These are phyloP conservation scores for Candida mattraensis DNA, from an alignment of 805 yeast genomes.

Conservation along the genomic window DNA sequence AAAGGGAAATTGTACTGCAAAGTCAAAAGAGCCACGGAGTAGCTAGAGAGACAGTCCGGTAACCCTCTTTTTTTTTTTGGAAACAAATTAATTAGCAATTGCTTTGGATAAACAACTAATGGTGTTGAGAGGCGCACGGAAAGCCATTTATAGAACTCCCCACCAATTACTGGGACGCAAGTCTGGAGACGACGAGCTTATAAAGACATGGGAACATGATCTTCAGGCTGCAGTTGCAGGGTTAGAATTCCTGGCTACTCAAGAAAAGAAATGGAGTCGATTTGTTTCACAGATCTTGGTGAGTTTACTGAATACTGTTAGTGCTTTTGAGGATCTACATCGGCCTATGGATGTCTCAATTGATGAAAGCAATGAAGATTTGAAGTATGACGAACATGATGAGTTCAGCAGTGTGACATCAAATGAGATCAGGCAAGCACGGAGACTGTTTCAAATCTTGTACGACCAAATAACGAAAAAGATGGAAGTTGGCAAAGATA, in stretches of 20 bases:
- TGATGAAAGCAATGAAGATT: slow-evolving; percentile 16
- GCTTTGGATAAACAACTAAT: slow-evolving; percentile 13
- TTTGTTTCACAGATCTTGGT: slow-evolving; percentile 34
- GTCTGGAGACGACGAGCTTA: slow-evolving; percentile 38
- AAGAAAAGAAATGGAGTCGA: slow-evolving; percentile 30
- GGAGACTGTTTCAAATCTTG: slow-evolving; percentile 26
- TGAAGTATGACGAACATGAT: slow-evolving; percentile 26
- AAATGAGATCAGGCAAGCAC: slow-evolving; percentile 32
- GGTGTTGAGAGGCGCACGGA: slow-evolving; percentile 38
- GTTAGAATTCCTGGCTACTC: slow-evolving; percentile 38
- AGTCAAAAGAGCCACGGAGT: too few relatives aligned
- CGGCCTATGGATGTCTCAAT: slow-evolving; percentile 31
- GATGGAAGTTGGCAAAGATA: slow-evolving; percentile 26
- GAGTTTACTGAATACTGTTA: slow-evolving; percentile 32
- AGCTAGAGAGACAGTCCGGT: slow-evolving; percentile 1
- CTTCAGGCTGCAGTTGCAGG: slow-evolving; percentile 43
- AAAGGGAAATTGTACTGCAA: too few relatives aligned
- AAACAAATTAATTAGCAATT: slow-evolving; percentile 1
- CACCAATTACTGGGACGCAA: slow-evolving; percentile 36
- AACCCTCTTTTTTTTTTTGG: too few relatives aligned
- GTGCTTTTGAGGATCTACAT: slow-evolving; percentile 36
- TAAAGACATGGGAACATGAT: slow-evolving; percentile 45
- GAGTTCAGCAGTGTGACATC: slow-evolving; percentile 30
- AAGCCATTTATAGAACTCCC: slow-evolving; percentile 38
- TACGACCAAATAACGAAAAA: slow-evolving; percentile 24